phyloP scores from a whole-genome alignment of 768 basidiomycete species.

The Xerocomellus chrysenteron region DNA sequence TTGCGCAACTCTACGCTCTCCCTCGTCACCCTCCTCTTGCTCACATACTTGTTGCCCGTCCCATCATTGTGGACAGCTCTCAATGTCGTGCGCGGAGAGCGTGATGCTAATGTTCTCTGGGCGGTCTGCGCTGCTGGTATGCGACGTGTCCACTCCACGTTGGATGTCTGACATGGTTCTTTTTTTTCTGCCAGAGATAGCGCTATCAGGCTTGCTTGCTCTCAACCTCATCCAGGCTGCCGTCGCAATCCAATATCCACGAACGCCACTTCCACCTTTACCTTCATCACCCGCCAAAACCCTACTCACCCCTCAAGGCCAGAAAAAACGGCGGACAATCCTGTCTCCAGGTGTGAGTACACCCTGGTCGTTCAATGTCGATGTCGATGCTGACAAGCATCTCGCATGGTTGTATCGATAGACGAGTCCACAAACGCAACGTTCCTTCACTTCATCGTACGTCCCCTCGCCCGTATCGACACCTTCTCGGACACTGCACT shows the following conservation, averaged over 20 bases:
- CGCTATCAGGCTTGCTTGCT: constrained; percentile 28
- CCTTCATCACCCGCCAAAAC: constrained; percentile 24
- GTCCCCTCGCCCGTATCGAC: constrained; percentile 31
- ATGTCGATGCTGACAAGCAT: neutral
- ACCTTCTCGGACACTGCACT: constrained; percentile 33
- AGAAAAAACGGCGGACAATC: constrained; percentile 29
- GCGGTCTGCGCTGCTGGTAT: constrained; percentile 32
- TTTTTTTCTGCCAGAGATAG: constrained; percentile 26
- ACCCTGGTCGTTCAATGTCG: neutral
- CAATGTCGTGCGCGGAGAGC: constrained; percentile 26
- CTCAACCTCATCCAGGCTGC: constrained; percentile 38
- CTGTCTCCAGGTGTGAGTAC: constrained; percentile 23
- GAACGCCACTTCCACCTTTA: constrained; percentile 28
- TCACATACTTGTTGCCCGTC: constrained; percentile 38
- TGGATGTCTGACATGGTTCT: neutral
- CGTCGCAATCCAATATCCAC: constrained; percentile 37
- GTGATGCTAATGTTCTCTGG: constrained; percentile 16
- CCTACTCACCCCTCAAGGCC: constrained; percentile 21
- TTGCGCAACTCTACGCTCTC: constrained; percentile 39
- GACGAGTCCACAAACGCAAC: constrained; percentile 30
- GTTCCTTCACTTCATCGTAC: constrained; percentile 31
- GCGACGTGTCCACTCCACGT: neutral
- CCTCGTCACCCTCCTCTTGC: constrained; percentile 32
- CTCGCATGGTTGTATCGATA: neutral
- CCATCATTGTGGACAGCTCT: constrained; percentile 39